Evolutionary conservation across 768 basidiomycete species (phyloP).

Genomic region (Psilocybe tampanensis): DNA sequence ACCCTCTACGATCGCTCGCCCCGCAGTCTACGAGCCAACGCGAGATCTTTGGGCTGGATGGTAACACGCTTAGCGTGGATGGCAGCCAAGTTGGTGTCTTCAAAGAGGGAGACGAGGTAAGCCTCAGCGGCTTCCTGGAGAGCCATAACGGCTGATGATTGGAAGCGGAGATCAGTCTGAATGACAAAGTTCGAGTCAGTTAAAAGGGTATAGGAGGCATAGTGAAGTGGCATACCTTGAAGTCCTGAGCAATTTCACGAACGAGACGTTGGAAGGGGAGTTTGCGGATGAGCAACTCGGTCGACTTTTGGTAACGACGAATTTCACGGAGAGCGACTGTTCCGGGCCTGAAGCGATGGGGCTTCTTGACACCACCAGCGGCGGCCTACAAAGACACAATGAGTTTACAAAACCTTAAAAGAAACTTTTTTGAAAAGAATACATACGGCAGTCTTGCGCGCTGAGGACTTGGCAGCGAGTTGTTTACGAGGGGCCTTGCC

Average conservation of each 20-base stretch:
- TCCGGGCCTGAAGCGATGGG: slow-evolving; percentile 82
- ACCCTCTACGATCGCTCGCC: slow-evolving; percentile 67
- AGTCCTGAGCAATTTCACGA: slow-evolving; percentile 89
- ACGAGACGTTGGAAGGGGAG: slow-evolving; percentile 90
- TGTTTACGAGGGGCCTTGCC: slow-evolving; percentile 83
- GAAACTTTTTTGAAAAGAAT: background rate
- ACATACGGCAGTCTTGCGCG: slow-evolving; percentile 62
- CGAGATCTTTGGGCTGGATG: slow-evolving; percentile 86
- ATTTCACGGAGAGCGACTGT: slow-evolving; percentile 92
- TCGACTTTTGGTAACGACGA: slow-evolving; percentile 86
- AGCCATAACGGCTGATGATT: slow-evolving; percentile 87
- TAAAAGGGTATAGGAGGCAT: slow-evolving; percentile 2
- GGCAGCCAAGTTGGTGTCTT: slow-evolving; percentile 83
- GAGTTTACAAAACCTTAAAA: background rate
- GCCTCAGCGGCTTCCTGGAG: slow-evolving; percentile 87
- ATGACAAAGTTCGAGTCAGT: slow-evolving; percentile 5
- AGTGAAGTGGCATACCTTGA: slow-evolving; percentile 61
- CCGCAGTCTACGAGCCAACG: slow-evolving; percentile 75
- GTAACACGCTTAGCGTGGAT: slow-evolving; percentile 88
- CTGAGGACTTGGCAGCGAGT: slow-evolving; percentile 54
- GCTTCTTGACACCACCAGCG: slow-evolving; percentile 93
- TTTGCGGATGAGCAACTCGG: slow-evolving; percentile 85
- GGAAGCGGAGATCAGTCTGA: slow-evolving; percentile 84
- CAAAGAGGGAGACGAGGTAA: slow-evolving; percentile 77
- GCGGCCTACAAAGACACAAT: slow-evolving; percentile 35